Percentiles rank a stretch among this genome's conserved stretches.
Evolutionary conservation across 2,329 filamentous ascomycete species (phyloP).

Genomic region (Beauveria scarabaeidicola): DNA sequence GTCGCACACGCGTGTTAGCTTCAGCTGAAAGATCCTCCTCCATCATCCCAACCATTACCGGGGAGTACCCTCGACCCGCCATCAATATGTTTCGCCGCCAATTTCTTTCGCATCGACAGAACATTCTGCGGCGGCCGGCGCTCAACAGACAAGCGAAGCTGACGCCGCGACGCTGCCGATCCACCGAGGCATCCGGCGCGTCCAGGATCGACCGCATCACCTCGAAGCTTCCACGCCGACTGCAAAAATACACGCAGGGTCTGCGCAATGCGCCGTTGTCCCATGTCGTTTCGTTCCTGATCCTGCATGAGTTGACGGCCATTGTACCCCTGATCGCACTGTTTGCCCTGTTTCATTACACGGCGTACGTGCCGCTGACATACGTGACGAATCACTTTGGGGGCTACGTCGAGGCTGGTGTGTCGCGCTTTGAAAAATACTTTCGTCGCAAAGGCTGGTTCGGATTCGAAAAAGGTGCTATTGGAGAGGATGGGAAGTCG

Average conservation of each 20-base stretch:
- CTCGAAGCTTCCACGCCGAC: constrained; percentile 51
- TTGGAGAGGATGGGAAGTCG: not conserved
- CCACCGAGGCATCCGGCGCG: constrained; percentile 23
- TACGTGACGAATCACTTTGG: constrained; percentile 44
- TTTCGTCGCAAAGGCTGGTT: constrained; percentile 78
- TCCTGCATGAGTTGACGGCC: constrained; percentile 89
- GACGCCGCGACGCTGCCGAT: constrained; percentile 1
- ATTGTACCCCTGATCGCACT: constrained; percentile 70
- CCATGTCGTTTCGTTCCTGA: constrained; percentile 75
- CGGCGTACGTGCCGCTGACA: constrained; percentile 57
- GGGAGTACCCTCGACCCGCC: not conserved
- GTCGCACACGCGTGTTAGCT: not conserved
- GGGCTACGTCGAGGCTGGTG: constrained; percentile 48
- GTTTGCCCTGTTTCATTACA: constrained; percentile 71
- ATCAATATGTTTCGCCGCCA: constrained; percentile 20
- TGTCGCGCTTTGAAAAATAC: constrained; percentile 68
- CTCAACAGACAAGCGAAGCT: not conserved
- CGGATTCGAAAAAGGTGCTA: constrained; percentile 39
- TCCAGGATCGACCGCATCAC: constrained; percentile 39
- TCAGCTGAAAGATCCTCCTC: not conserved
- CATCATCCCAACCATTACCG: not conserved
- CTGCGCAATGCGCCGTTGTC: constrained; percentile 71
- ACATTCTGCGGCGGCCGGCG: constrained; percentile 11
- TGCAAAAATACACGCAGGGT: constrained; percentile 60
- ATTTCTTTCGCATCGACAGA: constrained; percentile 17